Base-by-base conservation (phyloP, 1,284 basidiomycete species). In the Tilletia indica region DNA sequence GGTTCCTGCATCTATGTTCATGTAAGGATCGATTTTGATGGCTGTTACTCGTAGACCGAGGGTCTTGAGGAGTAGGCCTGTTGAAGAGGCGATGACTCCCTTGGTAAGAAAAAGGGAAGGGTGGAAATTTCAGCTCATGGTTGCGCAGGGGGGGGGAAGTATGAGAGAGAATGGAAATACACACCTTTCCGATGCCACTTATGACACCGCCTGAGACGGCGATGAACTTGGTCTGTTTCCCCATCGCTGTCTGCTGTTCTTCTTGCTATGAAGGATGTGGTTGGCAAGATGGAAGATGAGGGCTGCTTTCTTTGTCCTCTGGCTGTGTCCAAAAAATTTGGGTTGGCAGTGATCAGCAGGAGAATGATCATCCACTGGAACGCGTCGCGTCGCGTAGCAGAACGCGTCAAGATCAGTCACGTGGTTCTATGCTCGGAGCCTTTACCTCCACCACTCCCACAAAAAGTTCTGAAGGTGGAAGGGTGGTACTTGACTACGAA, bases 1-100 rank as follows among this genome's bases (percentile, higher is more conserved):
- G 42, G 96, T 98, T 58, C 97, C 97, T 48, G 96, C 97, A 89
- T 99, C 96, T 82, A 99, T 97, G 87, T 99, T 99, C 95, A 99
- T 98, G 85, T 99, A 99, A 31, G 96, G 96, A 86, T 99, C 96
- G 80, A 99, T 98, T 87, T 99, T 99, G 88, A 99, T 98, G 36
- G 97, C 92, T 1, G 97, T 99, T 82, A 98, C 96, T 86, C 94
- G 96, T 76, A 97, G 88, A 63, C 96, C 96, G 45, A 91, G 90
- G 67, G 93, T 98, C 87, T 98, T 98, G 85, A 99, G 89, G 70
- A 99, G 89, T 68, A 99, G 88, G 76, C 96, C 96, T 19, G 97
- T 98, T 74, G 95, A 98, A 56, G 96, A 99, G 80, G 96, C 95
- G 83, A 71, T 51, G 61, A 48, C 16, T 11, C 36, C 36, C 38